phyloP scores from a whole-genome alignment of 176 grass and related monocot species.

The bread wheat (Triticum aestivum) region DNA sequence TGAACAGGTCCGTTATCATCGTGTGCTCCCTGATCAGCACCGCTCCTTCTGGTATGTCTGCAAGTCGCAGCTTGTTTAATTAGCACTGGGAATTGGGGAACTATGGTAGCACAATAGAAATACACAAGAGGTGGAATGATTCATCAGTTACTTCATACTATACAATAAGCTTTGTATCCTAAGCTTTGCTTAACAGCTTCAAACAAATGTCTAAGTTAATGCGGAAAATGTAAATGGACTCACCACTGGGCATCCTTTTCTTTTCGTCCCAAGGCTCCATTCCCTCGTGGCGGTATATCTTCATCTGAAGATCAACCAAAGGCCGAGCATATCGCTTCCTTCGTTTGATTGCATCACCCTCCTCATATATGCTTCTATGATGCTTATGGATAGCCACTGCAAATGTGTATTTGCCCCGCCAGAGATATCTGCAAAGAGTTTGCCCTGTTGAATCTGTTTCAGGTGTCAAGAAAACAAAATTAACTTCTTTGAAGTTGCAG shows the following conservation, averaged over 20 bases:
- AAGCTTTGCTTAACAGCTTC: not conserved
- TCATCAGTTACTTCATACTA: not conserved
- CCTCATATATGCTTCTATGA: conserved; percentile 93
- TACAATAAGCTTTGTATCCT: not conserved
- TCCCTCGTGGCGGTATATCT: conserved; percentile 87
- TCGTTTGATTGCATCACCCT: conserved; percentile 92
- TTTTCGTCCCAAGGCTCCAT: conserved; percentile 75
- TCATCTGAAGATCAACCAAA: conserved; percentile 96
- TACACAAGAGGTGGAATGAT: not conserved
- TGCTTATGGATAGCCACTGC: conserved; percentile 92
- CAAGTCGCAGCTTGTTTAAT: conserved; percentile 14
- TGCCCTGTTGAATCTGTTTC: not conserved
- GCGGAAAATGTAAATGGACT: conserved; percentile 17
- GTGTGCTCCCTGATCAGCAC: conserved; percentile 96
- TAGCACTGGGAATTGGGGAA: not conserved
- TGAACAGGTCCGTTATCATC: conserved; percentile 66
- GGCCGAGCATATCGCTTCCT: conserved; percentile 92
- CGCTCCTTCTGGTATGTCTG: conserved; percentile 92
- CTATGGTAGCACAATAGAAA: not conserved
- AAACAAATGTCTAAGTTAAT: not conserved
- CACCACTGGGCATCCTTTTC: conserved; percentile 71
- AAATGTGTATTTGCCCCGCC: conserved; percentile 84
- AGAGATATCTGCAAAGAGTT: conserved; percentile 71
- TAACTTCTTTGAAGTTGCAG: not conserved
- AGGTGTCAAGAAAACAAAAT: not conserved